Conservation (phyloP, 2,329 filamentous ascomycete genomes). For the Dichotomopilus funicola region DNA sequence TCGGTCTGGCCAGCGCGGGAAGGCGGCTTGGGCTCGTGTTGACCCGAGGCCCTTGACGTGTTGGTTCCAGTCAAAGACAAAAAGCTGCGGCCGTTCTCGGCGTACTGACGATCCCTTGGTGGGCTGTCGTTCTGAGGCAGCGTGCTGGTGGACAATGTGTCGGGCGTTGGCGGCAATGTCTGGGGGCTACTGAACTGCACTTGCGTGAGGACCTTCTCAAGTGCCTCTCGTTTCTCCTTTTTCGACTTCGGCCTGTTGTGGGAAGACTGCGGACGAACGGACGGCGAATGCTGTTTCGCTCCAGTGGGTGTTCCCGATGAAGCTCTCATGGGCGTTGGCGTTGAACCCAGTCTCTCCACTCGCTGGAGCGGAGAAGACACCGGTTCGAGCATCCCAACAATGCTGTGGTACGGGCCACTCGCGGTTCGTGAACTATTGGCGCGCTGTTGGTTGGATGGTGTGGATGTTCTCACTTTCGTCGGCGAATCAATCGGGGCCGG, state of each 20-base stretch:
- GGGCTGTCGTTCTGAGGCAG: conserved; percentile 45
- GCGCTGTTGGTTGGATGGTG: conserved; percentile 23
- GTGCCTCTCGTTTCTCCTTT: conserved; percentile 42
- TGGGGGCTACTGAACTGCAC: conserved; percentile 36
- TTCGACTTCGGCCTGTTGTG: conserved; percentile 29
- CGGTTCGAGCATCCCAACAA: conserved; percentile 39
- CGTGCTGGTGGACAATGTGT: conserved; percentile 53
- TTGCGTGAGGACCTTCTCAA: conserved; percentile 45
- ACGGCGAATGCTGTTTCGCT: conserved; percentile 22
- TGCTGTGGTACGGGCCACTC: conserved; percentile 37
- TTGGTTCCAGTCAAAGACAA: conserved; percentile 28
- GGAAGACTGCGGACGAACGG: conserved; percentile 16
- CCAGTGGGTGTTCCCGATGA: conserved; percentile 24
- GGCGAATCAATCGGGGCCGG: conserved; percentile 8
- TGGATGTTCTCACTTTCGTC: conserved; percentile 10
- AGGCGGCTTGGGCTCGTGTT: conserved; percentile 11
- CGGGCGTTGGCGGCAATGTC: conserved; percentile 50
- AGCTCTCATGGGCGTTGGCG: conserved; percentile 26
- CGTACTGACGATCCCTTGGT: conserved; percentile 26
- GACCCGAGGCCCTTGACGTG: conserved; percentile 23
- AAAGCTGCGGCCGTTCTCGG: conserved; percentile 29
- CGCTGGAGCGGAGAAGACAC: conserved; percentile 44
- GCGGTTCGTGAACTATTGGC: conserved; percentile 28
- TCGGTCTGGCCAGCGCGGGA: not conserved
- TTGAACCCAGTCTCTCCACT: conserved; percentile 39